phyloP scores from a whole-genome alignment of 495 filamentous ascomycete species.

The Chaetomium cochliodes region DNA sequence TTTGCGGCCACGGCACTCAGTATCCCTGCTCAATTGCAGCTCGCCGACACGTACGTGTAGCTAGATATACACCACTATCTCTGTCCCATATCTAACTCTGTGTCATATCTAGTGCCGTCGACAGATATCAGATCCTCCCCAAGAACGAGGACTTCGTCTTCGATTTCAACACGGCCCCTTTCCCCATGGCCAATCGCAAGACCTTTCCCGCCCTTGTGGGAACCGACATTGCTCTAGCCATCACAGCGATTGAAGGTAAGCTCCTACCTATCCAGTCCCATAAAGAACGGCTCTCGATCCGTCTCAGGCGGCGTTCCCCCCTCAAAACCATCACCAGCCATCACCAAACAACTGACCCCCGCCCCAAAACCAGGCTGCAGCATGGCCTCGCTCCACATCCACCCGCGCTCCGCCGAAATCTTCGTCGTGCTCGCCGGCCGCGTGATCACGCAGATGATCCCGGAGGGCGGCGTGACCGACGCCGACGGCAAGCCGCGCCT shows the following conservation, averaged over 20 bases:
- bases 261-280: too few species aligned
- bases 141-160: constrained; percentile 7
- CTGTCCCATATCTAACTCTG: not conserved
- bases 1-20: not conserved
- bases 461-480: constrained; percentile 6
- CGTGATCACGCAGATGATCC: not conserved
- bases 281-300: too few species aligned
- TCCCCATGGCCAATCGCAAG: constrained; percentile 9
- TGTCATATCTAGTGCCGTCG: not conserved
- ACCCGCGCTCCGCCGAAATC: constrained; percentile 12
- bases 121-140: constrained; percentile 3
- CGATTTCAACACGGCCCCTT: constrained; percentile 5
- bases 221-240: not conserved
- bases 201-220: constrained; percentile 7
- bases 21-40: constrained; percentile 6
- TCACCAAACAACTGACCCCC: not conserved
- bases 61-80: not conserved
- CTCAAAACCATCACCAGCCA: not conserved
- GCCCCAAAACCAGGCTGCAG: not conserved
- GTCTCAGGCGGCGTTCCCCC: too few species aligned
- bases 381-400: constrained; percentile 11
- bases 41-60: constrained; percentile 12
- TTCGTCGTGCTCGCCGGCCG: constrained; percentile 1
- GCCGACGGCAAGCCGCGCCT: not conserved
- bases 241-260: not conserved